phyloP scores from a whole-genome alignment of 108 stramenopile species.

The Skeletonema menzelii region DNA sequence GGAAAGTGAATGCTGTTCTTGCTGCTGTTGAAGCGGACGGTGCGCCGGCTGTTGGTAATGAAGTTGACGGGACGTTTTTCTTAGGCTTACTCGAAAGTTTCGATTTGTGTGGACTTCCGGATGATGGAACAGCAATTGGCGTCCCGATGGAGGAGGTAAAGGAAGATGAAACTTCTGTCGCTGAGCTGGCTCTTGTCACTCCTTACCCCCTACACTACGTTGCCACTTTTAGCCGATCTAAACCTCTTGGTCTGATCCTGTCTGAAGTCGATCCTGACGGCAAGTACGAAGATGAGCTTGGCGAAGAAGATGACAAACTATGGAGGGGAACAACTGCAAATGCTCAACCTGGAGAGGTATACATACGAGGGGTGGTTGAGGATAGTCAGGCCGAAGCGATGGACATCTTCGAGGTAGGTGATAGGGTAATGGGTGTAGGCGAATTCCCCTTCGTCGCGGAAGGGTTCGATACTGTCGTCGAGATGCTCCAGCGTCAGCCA shows the following conservation, averaged over 20 bases:
- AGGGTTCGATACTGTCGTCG: constrained; percentile 73
- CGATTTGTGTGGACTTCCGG: constrained; percentile 4
- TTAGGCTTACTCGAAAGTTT: constrained; percentile 1
- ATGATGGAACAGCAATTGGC: background rate
- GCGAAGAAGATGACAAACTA: constrained; percentile 27
- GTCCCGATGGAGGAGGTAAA: background rate
- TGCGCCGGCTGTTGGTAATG: background rate
- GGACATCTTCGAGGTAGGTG: constrained; percentile 81
- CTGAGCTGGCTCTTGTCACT: constrained; percentile 18
- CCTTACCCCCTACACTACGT: constrained; percentile 81
- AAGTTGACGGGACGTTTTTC: constrained; percentile 4
- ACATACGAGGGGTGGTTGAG: constrained; percentile 60
- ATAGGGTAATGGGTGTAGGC: constrained; percentile 73
- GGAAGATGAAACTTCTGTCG: background rate
- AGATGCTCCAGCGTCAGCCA: constrained; percentile 47
- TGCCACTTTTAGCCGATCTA: constrained; percentile 67
- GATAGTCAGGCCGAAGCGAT: constrained; percentile 61
- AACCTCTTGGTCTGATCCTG: constrained; percentile 63
- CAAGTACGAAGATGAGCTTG: constrained; percentile 39
- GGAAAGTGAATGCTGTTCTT: background rate
- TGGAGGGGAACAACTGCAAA: constrained; percentile 65
- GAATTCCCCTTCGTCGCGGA: constrained; percentile 65
- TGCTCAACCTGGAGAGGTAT: constrained; percentile 73
- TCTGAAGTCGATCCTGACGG: constrained; percentile 54
- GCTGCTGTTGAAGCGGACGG: background rate